A percentile compares a stretch with the other conserved stretches of the same genome.
phyloP scores from a whole-genome alignment of 2,329 filamentous ascomycete species.

The Fusarium armeniacum region DNA sequence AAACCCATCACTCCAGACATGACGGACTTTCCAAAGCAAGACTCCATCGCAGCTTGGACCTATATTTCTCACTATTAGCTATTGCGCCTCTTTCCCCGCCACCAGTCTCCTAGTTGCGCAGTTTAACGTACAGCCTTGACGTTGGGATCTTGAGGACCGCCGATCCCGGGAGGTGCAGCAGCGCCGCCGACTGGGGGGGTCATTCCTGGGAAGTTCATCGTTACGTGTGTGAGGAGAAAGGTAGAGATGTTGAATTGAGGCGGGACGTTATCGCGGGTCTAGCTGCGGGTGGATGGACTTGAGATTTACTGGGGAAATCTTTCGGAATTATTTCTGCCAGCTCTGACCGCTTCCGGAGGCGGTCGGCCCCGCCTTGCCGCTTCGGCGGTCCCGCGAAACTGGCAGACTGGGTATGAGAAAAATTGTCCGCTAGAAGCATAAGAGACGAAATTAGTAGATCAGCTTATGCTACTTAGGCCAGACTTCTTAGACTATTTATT shows the following conservation, averaged over 20 bases:
- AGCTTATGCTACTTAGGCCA: too few species aligned
- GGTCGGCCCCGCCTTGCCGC: conserved; percentile 45
- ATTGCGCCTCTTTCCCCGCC: conserved; percentile 8
- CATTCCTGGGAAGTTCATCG: conserved; percentile 59
- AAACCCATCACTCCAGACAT: conserved; percentile 96
- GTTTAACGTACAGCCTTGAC: conserved; percentile 62
- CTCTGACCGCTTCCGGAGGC: conserved; percentile 53
- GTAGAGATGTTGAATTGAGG: conserved; percentile 10
- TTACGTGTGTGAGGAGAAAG: conserved; percentile 18
- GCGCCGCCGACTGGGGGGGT: conserved; percentile 45
- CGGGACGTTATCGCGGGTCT: conserved; percentile 39
- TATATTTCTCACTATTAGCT: conserved; percentile 54
- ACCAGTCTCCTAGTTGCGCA: conserved; percentile 1
- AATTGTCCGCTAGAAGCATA: too few species aligned
- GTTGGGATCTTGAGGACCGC: conserved; percentile 63
- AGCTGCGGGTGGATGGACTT: conserved; percentile 33
- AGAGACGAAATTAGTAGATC: too few species aligned
- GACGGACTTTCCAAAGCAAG: conserved; percentile 87
- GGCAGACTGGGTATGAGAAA: too few species aligned
- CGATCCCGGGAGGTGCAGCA: conserved; percentile 44
- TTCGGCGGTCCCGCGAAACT: conserved; percentile 8
- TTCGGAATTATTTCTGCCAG: conserved; percentile 59
- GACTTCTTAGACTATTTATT: too few species aligned
- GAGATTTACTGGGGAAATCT: conserved; percentile 40
- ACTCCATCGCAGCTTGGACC: conserved; percentile 91